Evolutionary conservation across 208 protist species (phyloP), one percentile per base, ranked within the genome.

Genomic region (Acanthamoeba royreba): DNA sequence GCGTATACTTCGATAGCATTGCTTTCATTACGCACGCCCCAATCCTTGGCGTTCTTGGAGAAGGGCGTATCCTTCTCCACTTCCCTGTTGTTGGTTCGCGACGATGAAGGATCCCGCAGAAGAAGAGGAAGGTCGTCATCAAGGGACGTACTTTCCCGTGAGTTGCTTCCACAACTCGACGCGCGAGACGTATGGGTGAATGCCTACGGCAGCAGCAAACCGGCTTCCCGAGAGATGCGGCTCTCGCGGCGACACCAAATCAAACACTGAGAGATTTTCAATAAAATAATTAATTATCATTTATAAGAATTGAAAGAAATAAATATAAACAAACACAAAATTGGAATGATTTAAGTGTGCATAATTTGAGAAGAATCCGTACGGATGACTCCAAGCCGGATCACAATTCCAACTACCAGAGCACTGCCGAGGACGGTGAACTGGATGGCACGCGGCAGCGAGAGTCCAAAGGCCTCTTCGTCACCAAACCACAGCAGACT

Each of bases 181-280:
- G 0, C 83, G 46, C 25, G 83, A 45, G 11, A 35, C 42, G 83
- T 46, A 90, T 5, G 83, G 83, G 33, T 90, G 47, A 35, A 90
- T 69, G 49, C 83, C 83, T 13, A 55, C 83, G 17, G 83, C 83
- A 15, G 46, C 83, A 0, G 83, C 83, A 90, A 90, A 90, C 38
- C 83, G 83, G 40, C 83, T 90, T 11, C 52, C 52, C 1, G 52
- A 58, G 7, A 90, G 83, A 33, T 90, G 46, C 1, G 83, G 83
- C 53, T 69, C 53, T 13, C 40, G 46, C 17, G 52, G 83, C 5
- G 74, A 85, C 13, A 85, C 33, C n/a, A 85, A 53, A 31, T 53
- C 83, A 11, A 22, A 28, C 4, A 47, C 53, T 90, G 83, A n/a
- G n/a, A n/a, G n/a, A n/a, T n/a, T n/a, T n/a, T n/a, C n/a, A n/a